A percentile compares a stretch with the other conserved stretches of the same genome.
These are phyloP conservation scores for Syncephalastrum racemosum DNA, from an alignment of 371 early-diverging fungal species.

Conservation along the genomic window DNA sequence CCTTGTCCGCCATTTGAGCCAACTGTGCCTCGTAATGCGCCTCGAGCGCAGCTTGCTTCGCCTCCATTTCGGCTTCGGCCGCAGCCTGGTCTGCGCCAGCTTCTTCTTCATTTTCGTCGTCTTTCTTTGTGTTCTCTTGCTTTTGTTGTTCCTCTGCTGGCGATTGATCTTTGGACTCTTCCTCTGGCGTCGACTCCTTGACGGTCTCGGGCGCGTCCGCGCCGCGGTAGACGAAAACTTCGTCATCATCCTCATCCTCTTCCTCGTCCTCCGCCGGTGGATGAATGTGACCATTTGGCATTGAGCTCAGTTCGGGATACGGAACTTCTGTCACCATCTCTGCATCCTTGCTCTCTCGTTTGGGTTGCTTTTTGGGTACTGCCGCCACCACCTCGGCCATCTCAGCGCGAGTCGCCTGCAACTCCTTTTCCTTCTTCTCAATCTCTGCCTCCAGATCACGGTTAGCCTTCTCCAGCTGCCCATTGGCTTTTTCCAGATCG, in stretches of 20 bases:
- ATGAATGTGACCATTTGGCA: neutral
- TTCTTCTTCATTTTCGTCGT: neutral
- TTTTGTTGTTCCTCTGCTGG: neutral
- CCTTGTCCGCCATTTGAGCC: conserved; percentile 33
- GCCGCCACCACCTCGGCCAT: too few species aligned
- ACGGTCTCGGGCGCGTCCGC: conserved; percentile 25
- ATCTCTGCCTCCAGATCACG: conserved; percentile 15
- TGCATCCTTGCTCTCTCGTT: conserved; percentile 19
- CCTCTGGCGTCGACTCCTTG: neutral
- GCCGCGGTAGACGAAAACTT: conserved; percentile 42
- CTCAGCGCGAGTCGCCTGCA: conserved; percentile 2
- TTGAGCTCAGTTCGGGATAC: neutral
- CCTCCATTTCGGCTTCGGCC: neutral
- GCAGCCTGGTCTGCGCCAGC: neutral
- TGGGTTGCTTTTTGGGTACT: conserved; percentile 1
- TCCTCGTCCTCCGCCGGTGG: conserved; percentile 12
- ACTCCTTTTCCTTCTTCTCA: conserved; percentile 14
- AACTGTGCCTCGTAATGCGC: conserved; percentile 33
- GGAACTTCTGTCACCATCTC: conserved; percentile 13
- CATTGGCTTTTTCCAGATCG: conserved; percentile 13
- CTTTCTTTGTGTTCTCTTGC: neutral
- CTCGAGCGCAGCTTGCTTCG: conserved; percentile 25
- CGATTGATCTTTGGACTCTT: neutral
- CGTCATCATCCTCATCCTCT: conserved; percentile 38
- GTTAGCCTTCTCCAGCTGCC: conserved; percentile 10